phyloP scores from a whole-genome alignment of 2,329 filamentous ascomycete genomes.

The Graphium sp. region DNA sequence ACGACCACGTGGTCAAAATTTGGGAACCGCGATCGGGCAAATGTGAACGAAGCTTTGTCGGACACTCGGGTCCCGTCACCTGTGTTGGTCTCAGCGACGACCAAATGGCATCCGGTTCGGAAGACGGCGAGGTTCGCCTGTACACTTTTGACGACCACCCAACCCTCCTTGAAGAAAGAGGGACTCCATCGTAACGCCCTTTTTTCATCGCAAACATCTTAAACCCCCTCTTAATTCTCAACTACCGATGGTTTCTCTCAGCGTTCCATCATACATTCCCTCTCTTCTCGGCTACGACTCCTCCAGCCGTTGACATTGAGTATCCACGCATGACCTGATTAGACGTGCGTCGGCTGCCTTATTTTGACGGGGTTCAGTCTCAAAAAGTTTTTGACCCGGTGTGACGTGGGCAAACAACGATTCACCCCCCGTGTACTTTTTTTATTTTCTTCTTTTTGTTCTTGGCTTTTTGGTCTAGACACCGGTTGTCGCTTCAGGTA shows the following conservation, averaged over 20 bases:
- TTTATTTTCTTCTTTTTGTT: neutral
- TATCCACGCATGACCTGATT: too few species aligned
- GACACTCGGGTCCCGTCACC: constrained; percentile 80
- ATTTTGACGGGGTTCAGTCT: constrained; percentile 1
- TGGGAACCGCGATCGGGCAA: constrained; percentile 89
- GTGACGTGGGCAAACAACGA: too few species aligned
- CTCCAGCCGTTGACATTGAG: too few species aligned
- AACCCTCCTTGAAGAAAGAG: constrained; percentile 25
- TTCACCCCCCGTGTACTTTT: constrained; percentile 2
- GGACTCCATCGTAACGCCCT: constrained; percentile 26
- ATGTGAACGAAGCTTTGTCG: constrained; percentile 83
- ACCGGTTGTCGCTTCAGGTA: too few species aligned
- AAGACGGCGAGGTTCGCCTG: constrained; percentile 81
- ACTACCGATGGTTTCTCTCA: neutral
- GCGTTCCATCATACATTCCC: neutral
- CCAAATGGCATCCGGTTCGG: constrained; percentile 77
- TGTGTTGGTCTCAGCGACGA: constrained; percentile 85
- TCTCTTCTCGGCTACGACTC: constrained; percentile 1
- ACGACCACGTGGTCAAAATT: constrained; percentile 84
- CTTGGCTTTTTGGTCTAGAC: too few species aligned
- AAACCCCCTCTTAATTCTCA: neutral
- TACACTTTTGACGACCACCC: constrained; percentile 52
- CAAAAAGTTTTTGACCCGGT: too few species aligned
- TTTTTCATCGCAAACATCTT: neutral
- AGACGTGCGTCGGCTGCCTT: too few species aligned